Evolutionary conservation across 148 eudicot genomes (phyloP).

Genomic region (Fagopyrum homotropicum): DNA sequence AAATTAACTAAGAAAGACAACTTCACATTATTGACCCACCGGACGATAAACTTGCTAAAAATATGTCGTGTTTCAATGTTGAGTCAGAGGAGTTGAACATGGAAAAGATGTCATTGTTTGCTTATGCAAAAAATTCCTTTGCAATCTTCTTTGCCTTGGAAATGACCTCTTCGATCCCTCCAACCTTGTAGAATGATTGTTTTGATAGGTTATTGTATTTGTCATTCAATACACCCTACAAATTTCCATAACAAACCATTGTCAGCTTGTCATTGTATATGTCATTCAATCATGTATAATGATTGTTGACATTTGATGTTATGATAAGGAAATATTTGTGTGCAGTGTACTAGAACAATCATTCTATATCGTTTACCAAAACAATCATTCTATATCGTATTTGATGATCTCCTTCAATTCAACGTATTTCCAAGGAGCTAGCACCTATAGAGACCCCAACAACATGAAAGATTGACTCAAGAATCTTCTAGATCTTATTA

Average conservation of each 20-base stretch:
- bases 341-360: constrained; percentile 25
- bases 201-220: constrained; percentile 91
- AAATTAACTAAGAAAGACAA: neutral
- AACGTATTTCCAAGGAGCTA: constrained; percentile 83
- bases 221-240: constrained; percentile 93
- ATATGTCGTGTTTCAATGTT: no score
- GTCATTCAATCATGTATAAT: no score
- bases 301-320: neutral
- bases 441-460: constrained; percentile 12
- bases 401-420: constrained; percentile 87
- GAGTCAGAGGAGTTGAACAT: no score
- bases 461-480: constrained; percentile 82
- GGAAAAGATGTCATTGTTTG: neutral
- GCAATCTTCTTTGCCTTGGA: constrained; percentile 98
- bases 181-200: constrained; percentile 97
- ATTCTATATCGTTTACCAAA: no score
- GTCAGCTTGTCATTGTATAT: neutral
- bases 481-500: constrained; percentile 76
- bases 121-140: constrained; percentile 69
- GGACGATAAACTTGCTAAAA: no score
- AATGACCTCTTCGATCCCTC: constrained; percentile 95
- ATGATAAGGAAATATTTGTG: constrained; percentile 49
- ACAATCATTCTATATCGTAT: no score
- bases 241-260: neutral
- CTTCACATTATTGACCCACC: no score